Evolutionary conservation across 2,329 filamentous ascomycete genomes (phyloP).

Genomic region (Alternaria sp.): DNA sequence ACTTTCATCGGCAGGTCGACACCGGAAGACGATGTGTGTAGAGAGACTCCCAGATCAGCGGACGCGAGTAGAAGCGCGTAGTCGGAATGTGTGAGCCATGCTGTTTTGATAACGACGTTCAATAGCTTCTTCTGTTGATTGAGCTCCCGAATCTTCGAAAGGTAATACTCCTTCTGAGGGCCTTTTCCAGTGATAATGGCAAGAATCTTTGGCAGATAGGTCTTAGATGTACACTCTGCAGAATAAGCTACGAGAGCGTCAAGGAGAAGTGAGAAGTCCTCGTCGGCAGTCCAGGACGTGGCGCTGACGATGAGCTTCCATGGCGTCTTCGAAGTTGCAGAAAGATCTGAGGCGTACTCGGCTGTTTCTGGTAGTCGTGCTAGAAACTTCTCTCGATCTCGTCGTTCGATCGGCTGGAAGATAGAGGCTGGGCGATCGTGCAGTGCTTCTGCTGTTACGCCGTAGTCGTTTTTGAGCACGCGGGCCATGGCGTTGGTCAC

Average conservation of each 20-base stretch:
- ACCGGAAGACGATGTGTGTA: constrained; percentile 92
- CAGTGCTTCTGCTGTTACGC: constrained; percentile 65
- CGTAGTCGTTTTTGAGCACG: constrained; percentile 72
- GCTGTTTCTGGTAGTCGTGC: constrained; percentile 68
- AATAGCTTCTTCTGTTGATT: constrained; percentile 67
- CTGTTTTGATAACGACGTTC: constrained; percentile 75
- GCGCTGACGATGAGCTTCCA: constrained; percentile 83
- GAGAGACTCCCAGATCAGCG: constrained; percentile 86
- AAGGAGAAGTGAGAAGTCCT: constrained; percentile 89
- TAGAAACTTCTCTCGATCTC: constrained; percentile 62
- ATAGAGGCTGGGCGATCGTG: constrained; percentile 80
- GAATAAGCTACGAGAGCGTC: constrained; percentile 81
- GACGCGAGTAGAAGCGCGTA: constrained; percentile 85
- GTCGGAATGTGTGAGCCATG: constrained; percentile 83
- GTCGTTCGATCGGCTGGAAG: constrained; percentile 72
- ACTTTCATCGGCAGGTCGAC: constrained; percentile 99
- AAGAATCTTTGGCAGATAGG: constrained; percentile 69
- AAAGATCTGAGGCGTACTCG: constrained; percentile 64
- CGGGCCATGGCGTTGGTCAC: constrained; percentile 89
- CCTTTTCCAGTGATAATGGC: constrained; percentile 96
- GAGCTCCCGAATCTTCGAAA: constrained; percentile 68
- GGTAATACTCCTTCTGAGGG: constrained; percentile 78
- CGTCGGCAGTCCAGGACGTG: constrained; percentile 96
- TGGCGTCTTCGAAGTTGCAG: constrained; percentile 53
- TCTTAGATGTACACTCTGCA: constrained; percentile 52